Evolutionary conservation across 2,329 filamentous ascomycete genomes (phyloP).

Genomic region (Coniochaeta ligniaria): DNA sequence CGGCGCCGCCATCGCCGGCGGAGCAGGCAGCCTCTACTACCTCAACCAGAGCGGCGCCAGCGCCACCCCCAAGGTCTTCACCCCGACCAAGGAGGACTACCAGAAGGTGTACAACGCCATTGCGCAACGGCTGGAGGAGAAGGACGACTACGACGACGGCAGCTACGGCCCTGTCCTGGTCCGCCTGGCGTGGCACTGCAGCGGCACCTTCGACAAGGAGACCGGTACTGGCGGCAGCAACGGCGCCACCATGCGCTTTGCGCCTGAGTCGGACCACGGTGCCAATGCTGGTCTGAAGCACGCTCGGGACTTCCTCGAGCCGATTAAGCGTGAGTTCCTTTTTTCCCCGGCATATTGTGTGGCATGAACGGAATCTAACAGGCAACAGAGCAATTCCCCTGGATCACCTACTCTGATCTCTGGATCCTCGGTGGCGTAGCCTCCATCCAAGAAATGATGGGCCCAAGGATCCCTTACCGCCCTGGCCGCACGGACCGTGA

Average conservation of each 20-base stretch:
- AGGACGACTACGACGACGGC: constrained; percentile 94
- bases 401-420: constrained; percentile 94
- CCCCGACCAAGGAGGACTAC: constrained; percentile 78
- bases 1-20: constrained; percentile 51
- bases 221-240: constrained; percentile 91
- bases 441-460: constrained; percentile 93
- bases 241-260: constrained; percentile 94
- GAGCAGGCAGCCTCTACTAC: constrained; percentile 60
- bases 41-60: constrained; percentile 36
- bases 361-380: constrained; percentile 8
- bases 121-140: constrained; percentile 71
- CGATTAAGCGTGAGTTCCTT: constrained; percentile 63
- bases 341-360: background rate
- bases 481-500: constrained; percentile 80
- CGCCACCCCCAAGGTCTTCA: constrained; percentile 52
- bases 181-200: constrained; percentile 88
- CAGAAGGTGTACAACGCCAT: constrained; percentile 92
- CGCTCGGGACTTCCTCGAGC: constrained; percentile 89
- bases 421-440: constrained; percentile 86
- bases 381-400: constrained; percentile 67
- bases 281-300: constrained; percentile 85
- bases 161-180: constrained; percentile 90
- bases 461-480: constrained; percentile 79
- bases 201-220: constrained; percentile 83
- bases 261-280: constrained; percentile 81